Conservation (phyloP, 2,329 filamentous ascomycete genomes). For the Aureobasidium sp. region DNA sequence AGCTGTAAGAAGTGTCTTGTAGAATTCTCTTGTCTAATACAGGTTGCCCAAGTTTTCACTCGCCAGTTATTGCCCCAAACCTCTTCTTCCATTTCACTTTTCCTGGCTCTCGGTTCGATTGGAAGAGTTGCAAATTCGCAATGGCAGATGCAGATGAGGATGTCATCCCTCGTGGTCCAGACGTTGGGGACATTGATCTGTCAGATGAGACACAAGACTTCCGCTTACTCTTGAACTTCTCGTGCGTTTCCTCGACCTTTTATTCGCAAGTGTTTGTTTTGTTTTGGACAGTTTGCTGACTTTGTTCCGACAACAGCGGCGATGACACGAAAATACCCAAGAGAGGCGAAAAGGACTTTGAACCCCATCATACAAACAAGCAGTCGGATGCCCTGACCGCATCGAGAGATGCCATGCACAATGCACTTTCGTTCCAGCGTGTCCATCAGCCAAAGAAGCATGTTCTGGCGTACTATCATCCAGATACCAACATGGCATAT, state of each 20-base stretch:
- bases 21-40: too few relatives aligned
- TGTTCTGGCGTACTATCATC: conserved; percentile 65
- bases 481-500: conserved; percentile 49
- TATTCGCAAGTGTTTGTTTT: too few relatives aligned
- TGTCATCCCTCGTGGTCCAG: conserved; percentile 42
- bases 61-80: background rate
- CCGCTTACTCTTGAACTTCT: conserved; percentile 53
- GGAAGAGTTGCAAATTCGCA: background rate
- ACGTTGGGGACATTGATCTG: conserved; percentile 65
- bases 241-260: conserved; percentile 25
- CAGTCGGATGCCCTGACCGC: conserved; percentile 71
- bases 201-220: conserved; percentile 84
- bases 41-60: too few relatives aligned
- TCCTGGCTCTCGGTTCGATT: too few relatives aligned
- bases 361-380: conserved; percentile 76
- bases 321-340: conserved; percentile 58
- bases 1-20: too few relatives aligned
- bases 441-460: conserved; percentile 60
- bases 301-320: conserved; percentile 18
- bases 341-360: conserved; percentile 94
- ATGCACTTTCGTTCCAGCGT: conserved; percentile 69
- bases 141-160: conserved; percentile 33
- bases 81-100: background rate
- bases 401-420: conserved; percentile 80
- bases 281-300: conserved; percentile 11